Base-by-base conservation (phyloP, 306 rosid species). In the cucumber (Cucumis sativus) region DNA sequence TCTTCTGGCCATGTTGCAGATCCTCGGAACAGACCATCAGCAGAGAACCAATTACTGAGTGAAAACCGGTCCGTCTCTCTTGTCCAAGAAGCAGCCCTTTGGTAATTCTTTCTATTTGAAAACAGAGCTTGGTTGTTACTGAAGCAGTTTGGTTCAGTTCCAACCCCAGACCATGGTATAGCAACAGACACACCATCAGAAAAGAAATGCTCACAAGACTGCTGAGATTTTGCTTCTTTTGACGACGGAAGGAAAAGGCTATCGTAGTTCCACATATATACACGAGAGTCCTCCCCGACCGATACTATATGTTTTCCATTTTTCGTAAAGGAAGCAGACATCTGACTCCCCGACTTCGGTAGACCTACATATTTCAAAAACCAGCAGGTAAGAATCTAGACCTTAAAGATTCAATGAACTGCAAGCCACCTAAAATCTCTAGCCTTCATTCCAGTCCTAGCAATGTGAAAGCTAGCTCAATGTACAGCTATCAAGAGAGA, bases 1-100 rank as follows among this genome's bases (percentile, higher is more conserved):
- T 95, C 98, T 71, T 90, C 96, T 0, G 97, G 98, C 98, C 97
- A 92, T 30, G 97, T 95, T 75, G 83, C 85, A 4, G 97, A 86
- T 6, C 91, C 86, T 21, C 86, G 84, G 85, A 88, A 83, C 2
- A 87, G 7, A 17, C 85, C 86, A 37, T 95, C 93, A 20, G 81
- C 65, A 55, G 90, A 85, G 85, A 92, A 89, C 96, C 93, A 95
- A 80, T 81, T 87, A 20, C 95, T 81, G 7, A 88, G 80, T 23
- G 90, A 85, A 64, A 89, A 84, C 20, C 88, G 78, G 3, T 92
- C 93, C 0, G 82, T 78, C 14, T 86, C 90, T 81, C 83, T 86
- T 52, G 58, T 21, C 43, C 80, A 47, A 1, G 85, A 54, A 67
- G 81, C 68, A 18, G 77, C 68, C 52, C 83, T 82, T 11, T 23